These are phyloP conservation scores for Cucurbita argyrosperma DNA, from an alignment of 306 rosid genomes.

Conservation along the genomic window DNA sequence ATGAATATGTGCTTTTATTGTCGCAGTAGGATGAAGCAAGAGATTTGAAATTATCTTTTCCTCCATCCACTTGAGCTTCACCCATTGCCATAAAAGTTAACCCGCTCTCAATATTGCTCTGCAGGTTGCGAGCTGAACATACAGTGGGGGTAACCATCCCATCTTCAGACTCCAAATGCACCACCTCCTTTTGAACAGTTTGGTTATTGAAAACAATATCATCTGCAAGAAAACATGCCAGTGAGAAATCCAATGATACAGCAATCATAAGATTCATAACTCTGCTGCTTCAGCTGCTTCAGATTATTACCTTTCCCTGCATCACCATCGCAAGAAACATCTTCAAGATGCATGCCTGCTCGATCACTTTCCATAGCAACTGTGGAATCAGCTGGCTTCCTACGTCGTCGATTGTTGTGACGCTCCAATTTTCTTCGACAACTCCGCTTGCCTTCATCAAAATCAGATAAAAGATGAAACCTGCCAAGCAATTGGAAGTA, in stretches of 20 bases:
- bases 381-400: slow-evolving; percentile 43
- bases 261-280: neutral
- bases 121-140: slow-evolving; percentile 30
- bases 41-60: slow-evolving; percentile 43
- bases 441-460: slow-evolving; percentile 94
- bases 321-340: slow-evolving; percentile 28
- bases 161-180: slow-evolving; percentile 37
- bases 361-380: slow-evolving; percentile 27
- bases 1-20: slow-evolving; percentile 60
- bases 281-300: neutral
- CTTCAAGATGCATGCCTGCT: slow-evolving; percentile 33
- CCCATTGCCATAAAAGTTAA: slow-evolving; percentile 34
- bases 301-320: slow-evolving; percentile 40
- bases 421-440: slow-evolving; percentile 90
- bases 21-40: slow-evolving; percentile 42
- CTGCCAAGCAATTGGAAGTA: slow-evolving; percentile 23
- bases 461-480: slow-evolving; percentile 74
- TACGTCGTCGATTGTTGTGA: slow-evolving; percentile 75
- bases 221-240: slow-evolving; percentile 30
- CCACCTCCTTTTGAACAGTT: slow-evolving; percentile 28
- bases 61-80: slow-evolving; percentile 39
- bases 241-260: slow-evolving; percentile 9
- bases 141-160: slow-evolving; percentile 26
- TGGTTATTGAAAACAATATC: slow-evolving; percentile 31
- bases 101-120: slow-evolving; percentile 29